Evolutionary conservation across 192 early-diverging fungal species (phyloP).

Genomic region (Gonapodya prolifera): DNA sequence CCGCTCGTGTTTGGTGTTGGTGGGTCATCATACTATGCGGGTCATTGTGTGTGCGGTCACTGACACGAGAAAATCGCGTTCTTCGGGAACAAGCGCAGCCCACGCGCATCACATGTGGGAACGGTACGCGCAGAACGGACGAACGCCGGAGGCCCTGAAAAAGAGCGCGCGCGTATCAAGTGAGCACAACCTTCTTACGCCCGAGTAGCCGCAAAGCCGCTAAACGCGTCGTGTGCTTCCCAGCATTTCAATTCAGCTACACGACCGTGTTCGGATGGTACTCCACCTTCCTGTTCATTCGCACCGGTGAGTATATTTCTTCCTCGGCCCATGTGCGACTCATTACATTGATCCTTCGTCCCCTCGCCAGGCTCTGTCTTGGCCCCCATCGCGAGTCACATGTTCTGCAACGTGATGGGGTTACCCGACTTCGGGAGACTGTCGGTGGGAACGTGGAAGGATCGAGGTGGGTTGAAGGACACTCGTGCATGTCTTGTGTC

Average conservation of each 20-base stretch:
- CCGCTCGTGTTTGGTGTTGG: conserved; percentile 67
- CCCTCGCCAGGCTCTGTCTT: conserved; percentile 21
- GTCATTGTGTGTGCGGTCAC: too few species aligned
- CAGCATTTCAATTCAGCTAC: conserved; percentile 54
- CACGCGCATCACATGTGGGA: conserved; percentile 61
- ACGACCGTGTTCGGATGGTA: conserved; percentile 74
- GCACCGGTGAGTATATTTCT: conserved; percentile 25
- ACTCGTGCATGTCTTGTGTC: too few species aligned
- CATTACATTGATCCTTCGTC: neutral
- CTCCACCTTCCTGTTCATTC: conserved; percentile 47
- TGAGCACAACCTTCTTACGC: too few species aligned
- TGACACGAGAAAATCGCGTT: too few species aligned
- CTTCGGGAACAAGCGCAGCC: conserved; percentile 32
- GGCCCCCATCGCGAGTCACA: conserved; percentile 41
- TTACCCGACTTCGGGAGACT: conserved; percentile 51
- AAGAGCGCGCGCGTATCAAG: too few species aligned
- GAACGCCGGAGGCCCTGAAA: conserved; percentile 20
- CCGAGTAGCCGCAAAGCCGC: too few species aligned
- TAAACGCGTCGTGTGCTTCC: neutral
- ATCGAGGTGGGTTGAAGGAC: too few species aligned
- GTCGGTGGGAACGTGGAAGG: too few species aligned
- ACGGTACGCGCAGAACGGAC: conserved; percentile 24
- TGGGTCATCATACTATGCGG: conserved; percentile 22
- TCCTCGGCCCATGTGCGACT: neutral
- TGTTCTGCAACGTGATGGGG: conserved; percentile 65